A percentile compares a stretch with the other conserved stretches of the same genome.
phyloP scores from a whole-genome alignment of 2,329 filamentous ascomycete species.

The Arthrocladium fulminans region DNA sequence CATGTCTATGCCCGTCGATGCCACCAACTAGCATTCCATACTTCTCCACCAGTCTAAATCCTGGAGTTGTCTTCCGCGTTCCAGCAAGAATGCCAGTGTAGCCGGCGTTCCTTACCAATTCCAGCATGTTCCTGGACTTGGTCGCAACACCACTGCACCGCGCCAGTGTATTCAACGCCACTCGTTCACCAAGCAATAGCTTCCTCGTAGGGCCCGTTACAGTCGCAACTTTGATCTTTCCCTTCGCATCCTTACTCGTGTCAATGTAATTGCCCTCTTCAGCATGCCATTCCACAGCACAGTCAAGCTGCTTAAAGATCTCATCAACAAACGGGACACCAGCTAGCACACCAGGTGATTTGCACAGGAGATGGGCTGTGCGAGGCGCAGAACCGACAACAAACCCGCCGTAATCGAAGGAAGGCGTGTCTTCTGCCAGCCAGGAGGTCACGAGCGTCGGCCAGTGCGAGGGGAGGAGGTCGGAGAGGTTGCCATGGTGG shows the following conservation, averaged over 20 bases:
- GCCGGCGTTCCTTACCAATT: slow-evolving; percentile 53
- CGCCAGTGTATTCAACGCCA: slow-evolving; percentile 82
- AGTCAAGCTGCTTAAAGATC: slow-evolving; percentile 81
- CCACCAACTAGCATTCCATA: slow-evolving; percentile 95
- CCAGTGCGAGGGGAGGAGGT: slow-evolving; percentile 23
- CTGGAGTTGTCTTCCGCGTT: slow-evolving; percentile 93
- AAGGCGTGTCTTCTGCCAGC: slow-evolving; percentile 93
- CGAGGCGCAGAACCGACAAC: slow-evolving; percentile 69
- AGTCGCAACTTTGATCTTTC: slow-evolving; percentile 60
- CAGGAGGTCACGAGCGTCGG: slow-evolving; percentile 43
- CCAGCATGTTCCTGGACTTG: slow-evolving; percentile 49
- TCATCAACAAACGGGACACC: slow-evolving; percentile 94
- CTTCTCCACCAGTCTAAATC: slow-evolving; percentile 92
- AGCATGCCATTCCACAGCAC: slow-evolving; percentile 82
- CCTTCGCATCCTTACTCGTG: slow-evolving; percentile 43
- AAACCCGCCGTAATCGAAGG: slow-evolving; percentile 94
- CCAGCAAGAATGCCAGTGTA: slow-evolving; percentile 82
- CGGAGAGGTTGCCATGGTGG: slow-evolving; percentile 19
- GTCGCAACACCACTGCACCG: slow-evolving; percentile 87
- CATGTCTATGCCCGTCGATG: slow-evolving; percentile 83
- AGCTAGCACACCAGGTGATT: slow-evolving; percentile 71
- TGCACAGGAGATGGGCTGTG: slow-evolving; percentile 59
- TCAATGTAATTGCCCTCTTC: slow-evolving; percentile 64
- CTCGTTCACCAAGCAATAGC: slow-evolving; percentile 82
- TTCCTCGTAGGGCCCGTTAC: slow-evolving; percentile 76